phyloP scores from a whole-genome alignment of 2,329 filamentous ascomycete species.

The Phaeosphaeria sp. region DNA sequence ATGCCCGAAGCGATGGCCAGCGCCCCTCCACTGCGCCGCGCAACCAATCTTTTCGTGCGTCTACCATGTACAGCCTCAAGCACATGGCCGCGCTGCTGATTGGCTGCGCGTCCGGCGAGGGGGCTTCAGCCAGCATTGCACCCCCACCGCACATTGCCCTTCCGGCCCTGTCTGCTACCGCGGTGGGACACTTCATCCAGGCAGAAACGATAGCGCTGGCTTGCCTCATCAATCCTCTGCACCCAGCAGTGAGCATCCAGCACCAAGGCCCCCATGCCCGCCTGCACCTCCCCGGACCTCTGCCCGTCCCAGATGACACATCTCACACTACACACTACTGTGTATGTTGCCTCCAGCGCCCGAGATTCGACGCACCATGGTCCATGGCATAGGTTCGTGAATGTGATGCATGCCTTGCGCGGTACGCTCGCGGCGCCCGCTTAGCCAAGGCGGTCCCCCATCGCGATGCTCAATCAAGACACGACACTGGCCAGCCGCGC shows the following conservation, averaged over 20 bases:
- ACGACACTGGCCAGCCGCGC: conserved; percentile 1
- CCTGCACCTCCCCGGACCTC: conserved; percentile 6
- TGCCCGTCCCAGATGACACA: conserved; percentile 12
- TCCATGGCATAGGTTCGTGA: too few species aligned
- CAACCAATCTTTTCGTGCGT: background rate
- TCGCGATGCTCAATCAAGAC: conserved; percentile 16
- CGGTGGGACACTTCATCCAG: conserved; percentile 21
- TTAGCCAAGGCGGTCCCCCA: conserved; percentile 33
- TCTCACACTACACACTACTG: too few species aligned
- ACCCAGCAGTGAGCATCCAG: conserved; percentile 12
- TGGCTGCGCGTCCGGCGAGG: background rate
- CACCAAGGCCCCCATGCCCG: background rate
- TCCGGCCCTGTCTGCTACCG: conserved; percentile 10
- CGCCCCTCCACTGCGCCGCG: conserved; percentile 1
- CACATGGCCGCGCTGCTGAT: background rate
- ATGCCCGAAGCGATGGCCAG: background rate
- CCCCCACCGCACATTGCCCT: background rate
- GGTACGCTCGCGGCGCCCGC: conserved; percentile 8
- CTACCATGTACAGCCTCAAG: conserved; percentile 4
- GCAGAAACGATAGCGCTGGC: conserved; percentile 32
- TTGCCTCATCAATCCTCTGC: conserved; percentile 26
- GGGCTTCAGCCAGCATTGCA: background rate
- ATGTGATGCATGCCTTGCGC: too few species aligned
- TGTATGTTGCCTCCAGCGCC: background rate
- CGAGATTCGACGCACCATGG: conserved; percentile 18